These are phyloP conservation scores for Ascochyta lentis DNA, from an alignment of 2,329 filamentous ascomycete species.

Conservation along the genomic window DNA sequence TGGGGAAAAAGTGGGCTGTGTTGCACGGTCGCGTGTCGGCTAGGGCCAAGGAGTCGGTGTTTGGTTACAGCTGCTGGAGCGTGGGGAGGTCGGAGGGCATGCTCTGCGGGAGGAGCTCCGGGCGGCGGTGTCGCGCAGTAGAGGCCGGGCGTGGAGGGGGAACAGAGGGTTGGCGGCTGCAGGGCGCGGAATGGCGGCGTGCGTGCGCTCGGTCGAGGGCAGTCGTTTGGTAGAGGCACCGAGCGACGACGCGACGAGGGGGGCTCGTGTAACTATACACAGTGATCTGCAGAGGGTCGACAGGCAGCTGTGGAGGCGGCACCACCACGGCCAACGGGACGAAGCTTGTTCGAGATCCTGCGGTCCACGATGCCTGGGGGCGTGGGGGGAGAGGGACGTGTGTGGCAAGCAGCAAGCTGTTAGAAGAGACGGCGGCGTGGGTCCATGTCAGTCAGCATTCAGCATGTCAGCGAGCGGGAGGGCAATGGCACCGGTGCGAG, in stretches of 20 bases:
- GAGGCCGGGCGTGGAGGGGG: background rate
- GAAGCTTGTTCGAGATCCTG: constrained; percentile 4
- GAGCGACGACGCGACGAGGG: constrained; percentile 6
- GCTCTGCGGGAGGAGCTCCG: constrained; percentile 1
- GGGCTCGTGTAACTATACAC: constrained; percentile 13
- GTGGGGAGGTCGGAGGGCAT: constrained; percentile 11
- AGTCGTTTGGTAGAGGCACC: background rate
- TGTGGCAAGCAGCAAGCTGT: background rate
- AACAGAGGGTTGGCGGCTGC: background rate
- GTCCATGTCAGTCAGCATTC: background rate
- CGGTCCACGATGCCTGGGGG: background rate
- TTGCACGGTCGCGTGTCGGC: constrained; percentile 14
- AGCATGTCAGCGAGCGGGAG: constrained; percentile 11
- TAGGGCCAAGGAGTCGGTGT: constrained; percentile 9
- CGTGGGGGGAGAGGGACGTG: constrained; percentile 4
- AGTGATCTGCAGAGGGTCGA: constrained; percentile 9
- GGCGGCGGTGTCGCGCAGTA: too few relatives aligned
- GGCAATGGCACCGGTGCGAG: constrained; percentile 2
- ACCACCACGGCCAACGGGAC: constrained; percentile 6
- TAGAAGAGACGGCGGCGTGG: constrained; percentile 4
- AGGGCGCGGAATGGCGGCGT: background rate
- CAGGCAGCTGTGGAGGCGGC: constrained; percentile 7
- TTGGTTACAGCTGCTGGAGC: constrained; percentile 11
- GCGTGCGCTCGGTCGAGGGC: background rate
- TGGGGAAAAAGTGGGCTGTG: constrained; percentile 15